Evolutionary conservation across 2,329 filamentous ascomycete species (phyloP).

Genomic region (Xylariaceae sp.): DNA sequence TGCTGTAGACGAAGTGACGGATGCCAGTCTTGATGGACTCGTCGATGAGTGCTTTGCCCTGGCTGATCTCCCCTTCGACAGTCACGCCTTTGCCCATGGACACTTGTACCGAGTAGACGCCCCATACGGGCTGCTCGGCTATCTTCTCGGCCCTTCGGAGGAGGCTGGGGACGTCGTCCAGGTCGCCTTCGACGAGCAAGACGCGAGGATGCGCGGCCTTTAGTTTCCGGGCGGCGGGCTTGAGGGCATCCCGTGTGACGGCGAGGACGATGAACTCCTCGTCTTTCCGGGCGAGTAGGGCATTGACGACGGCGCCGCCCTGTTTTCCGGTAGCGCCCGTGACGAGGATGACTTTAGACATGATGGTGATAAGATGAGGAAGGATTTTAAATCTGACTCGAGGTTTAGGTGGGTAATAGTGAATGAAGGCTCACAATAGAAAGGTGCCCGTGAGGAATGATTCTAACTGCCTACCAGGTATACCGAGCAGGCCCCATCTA

Average conservation of each 20-base stretch:
- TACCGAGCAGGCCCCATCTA: no score
- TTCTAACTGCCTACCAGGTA: no score
- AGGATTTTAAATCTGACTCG: background rate
- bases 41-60: conserved; percentile 55
- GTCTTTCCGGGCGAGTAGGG: conserved; percentile 32
- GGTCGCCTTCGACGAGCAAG: conserved; percentile 44
- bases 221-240: conserved; percentile 43
- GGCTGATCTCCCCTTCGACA: conserved; percentile 35
- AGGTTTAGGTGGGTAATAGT: no score
- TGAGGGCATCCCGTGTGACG: conserved; percentile 50
- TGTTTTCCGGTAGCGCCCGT: conserved; percentile 46
- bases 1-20: conserved; percentile 57
- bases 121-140: conserved; percentile 41
- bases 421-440: no score
- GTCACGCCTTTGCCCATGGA: conserved; percentile 34
- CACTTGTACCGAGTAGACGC: conserved; percentile 53
- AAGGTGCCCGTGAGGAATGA: no score
- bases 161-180: conserved; percentile 45
- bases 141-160: conserved; percentile 35
- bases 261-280: conserved; percentile 44
- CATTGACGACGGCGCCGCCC: conserved; percentile 39
- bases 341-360: conserved; percentile 36
- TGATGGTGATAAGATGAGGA: conserved; percentile 10
- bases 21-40: conserved; percentile 50
- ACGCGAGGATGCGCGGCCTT: conserved; percentile 35